Percentiles rank a stretch among this genome's conserved stretches.
Conservation (phyloP, 257 asterid species). For the Solanum chilense region DNA sequence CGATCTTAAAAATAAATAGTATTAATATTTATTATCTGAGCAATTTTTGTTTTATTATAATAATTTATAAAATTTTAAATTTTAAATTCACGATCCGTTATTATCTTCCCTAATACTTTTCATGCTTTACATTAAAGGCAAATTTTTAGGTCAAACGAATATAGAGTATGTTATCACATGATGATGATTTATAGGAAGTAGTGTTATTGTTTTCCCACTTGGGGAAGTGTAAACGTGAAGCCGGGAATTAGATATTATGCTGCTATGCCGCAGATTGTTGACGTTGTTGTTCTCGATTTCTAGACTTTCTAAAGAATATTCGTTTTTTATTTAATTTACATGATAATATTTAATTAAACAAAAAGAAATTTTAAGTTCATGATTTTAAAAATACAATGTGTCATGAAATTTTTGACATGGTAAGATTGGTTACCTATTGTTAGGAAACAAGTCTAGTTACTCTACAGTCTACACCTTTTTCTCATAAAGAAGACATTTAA, state of each 20-base stretch:
- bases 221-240: not conserved
- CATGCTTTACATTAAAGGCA: not conserved
- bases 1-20: too few relatives aligned
- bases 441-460: not conserved
- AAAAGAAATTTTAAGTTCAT: too few relatives aligned
- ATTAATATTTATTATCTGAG: too few relatives aligned
- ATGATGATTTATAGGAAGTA: not conserved
- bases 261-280: not conserved
- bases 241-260: not conserved
- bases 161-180: not conserved
- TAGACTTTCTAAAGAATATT: not conserved
- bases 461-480: not conserved
- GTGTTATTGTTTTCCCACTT: not conserved
- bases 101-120: not conserved
- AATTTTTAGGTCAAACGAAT: not conserved
- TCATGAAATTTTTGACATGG: not conserved
- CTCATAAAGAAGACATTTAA: not conserved
- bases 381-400: too few relatives aligned
- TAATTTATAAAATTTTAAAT: not conserved
- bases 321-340: too few relatives aligned
- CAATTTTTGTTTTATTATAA: fast-evolving
- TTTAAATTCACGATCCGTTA: not conserved
- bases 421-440: not conserved
- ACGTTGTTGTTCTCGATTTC: not conserved
- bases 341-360: fast-evolving